Base-by-base conservation (phyloP, 768 basidiomycete genomes). In the Imleria badia region DNA sequence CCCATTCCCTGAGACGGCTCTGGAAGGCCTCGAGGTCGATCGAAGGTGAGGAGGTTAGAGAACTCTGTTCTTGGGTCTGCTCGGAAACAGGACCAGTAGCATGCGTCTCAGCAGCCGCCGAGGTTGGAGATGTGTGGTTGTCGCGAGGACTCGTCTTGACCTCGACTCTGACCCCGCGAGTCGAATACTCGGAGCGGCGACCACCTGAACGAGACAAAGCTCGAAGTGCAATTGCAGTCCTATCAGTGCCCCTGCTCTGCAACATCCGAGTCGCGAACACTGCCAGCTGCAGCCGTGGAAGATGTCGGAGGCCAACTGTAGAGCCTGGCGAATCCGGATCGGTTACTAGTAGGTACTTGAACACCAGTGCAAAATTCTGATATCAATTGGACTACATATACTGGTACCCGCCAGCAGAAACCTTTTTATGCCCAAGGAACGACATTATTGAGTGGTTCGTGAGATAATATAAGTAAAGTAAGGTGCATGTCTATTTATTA, bases 1-100 rank as follows among this genome's bases (percentile, higher is more conserved):
- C 70, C 85, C 82, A 84, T 47, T 80, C 76, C 56, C 70, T 75
- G 52, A 76, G 53, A 47, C 65, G 67, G 31, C 55, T 61, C 36
- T 75, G 73, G 52, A 82, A 53, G 44, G 76, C 65, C 42, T 73
- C 66, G 26, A 70, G n/a, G 51, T 64, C 56, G 19, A 57, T 46
- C 40, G 51, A 42, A 38, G 46, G 48, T 15, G 51, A 19, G 9
- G 54, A 33, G 15, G 38, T 38, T 5, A 38, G 22, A 13, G 49
- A 40, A 6, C 11, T 43, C n/a, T 36, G 61, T 5, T 17, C 45
- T 34, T 35, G 55, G 11, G 50, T 39, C 17, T 52, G 51, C 15
- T 36, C 30, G 12, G 54, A 45, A 26, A 36, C 29, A 30, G 45
- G 38, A 19, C 30, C 20, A 14, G 45, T 3, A 35, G 34, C 8